Conservation (phyloP, 78 protist genomes). For the Bodo saltans region DNA sequence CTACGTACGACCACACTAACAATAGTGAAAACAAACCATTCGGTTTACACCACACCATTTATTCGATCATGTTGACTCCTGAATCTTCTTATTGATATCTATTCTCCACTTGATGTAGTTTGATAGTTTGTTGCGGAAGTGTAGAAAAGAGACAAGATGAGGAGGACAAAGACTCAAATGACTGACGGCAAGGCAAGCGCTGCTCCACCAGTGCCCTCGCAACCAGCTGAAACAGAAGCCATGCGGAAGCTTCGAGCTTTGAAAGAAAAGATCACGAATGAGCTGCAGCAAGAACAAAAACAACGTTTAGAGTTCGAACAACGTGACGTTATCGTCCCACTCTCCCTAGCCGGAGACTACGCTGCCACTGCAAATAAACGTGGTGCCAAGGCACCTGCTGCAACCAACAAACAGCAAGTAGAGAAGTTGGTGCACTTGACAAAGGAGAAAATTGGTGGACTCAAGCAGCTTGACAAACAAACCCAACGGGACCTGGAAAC, state of each 20-base stretch:
- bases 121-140: too few species aligned
- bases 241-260: background rate
- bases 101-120: too few species aligned
- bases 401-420: background rate
- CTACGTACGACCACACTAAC: too few species aligned
- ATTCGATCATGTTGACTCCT: too few species aligned
- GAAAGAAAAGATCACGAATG: background rate
- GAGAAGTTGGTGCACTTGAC: background rate
- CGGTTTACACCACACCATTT: too few species aligned
- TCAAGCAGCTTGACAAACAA: too few species aligned
- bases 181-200: too few species aligned
- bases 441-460: background rate
- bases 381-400: background rate
- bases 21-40: too few species aligned
- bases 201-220: background rate
- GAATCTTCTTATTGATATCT: too few species aligned
- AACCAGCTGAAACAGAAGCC: background rate
- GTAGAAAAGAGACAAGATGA: too few species aligned
- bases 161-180: too few species aligned
- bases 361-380: background rate
- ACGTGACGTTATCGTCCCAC: background rate
- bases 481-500: constrained; percentile 1
- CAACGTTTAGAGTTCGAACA: background rate
- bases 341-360: constrained; percentile 5
- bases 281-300: background rate